These are phyloP conservation scores for Russula abietina DNA, from an alignment of 768 basidiomycete genomes.

Conservation along the genomic window DNA sequence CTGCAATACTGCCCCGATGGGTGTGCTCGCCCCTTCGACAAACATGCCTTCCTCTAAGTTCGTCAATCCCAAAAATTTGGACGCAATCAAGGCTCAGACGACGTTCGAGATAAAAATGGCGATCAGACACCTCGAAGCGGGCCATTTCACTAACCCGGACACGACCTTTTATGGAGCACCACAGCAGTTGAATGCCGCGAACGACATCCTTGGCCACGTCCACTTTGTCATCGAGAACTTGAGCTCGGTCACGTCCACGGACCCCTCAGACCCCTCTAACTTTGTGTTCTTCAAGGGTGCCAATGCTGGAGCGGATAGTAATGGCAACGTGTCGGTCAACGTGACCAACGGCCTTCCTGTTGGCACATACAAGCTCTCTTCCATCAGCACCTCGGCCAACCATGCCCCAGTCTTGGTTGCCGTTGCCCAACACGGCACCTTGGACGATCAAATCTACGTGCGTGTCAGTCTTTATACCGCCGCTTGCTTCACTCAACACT, in stretches of 20 bases:
- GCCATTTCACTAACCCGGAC: conserved; percentile 47
- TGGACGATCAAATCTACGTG: conserved; percentile 59
- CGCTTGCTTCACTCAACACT: neutral
- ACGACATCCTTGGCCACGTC: conserved; percentile 46
- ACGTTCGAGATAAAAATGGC: conserved; percentile 41
- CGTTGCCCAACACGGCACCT: conserved; percentile 52
- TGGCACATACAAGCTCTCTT: conserved; percentile 53
- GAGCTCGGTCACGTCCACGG: conserved; percentile 38
- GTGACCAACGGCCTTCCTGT: conserved; percentile 52
- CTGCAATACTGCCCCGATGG: conserved; percentile 37
- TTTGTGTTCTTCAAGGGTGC: conserved; percentile 65
- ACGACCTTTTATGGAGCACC: conserved; percentile 46
- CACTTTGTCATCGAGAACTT: conserved; percentile 52
- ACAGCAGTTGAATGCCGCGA: conserved; percentile 40
- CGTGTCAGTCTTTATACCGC: conserved; percentile 24
- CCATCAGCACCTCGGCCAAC: conserved; percentile 52
- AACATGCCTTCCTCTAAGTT: conserved; percentile 49
- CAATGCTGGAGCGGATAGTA: conserved; percentile 30
- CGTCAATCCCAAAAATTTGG: conserved; percentile 36
- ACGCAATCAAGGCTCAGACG: conserved; percentile 36
- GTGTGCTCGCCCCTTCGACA: conserved; percentile 39
- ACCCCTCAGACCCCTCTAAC: conserved; percentile 41
- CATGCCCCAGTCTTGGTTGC: conserved; percentile 55
- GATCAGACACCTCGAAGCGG: conserved; percentile 37
- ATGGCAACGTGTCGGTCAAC: conserved; percentile 44